Conservation (phyloP, 768 basidiomycete species). For the Amanita phalloides region DNA sequence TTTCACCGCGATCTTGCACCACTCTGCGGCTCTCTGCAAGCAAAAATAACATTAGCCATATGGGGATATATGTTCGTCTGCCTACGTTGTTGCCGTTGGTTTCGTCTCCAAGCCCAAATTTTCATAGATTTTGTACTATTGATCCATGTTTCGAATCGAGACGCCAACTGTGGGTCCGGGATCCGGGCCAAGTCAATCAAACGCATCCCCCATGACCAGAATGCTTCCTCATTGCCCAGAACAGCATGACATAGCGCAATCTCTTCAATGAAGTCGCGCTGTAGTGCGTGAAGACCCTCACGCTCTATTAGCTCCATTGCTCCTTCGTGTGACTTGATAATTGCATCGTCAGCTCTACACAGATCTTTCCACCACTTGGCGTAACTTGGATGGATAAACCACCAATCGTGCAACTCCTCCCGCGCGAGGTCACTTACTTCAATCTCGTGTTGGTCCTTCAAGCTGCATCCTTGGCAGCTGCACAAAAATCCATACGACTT, state of each 20-base stretch:
- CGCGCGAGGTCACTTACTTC: constrained; percentile 22
- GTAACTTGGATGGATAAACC: constrained; percentile 25
- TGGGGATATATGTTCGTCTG: background rate
- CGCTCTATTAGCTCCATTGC: constrained; percentile 28
- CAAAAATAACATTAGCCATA: background rate
- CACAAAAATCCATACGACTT: constrained; percentile 32
- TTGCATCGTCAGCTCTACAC: constrained; percentile 26
- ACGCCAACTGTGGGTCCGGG: constrained; percentile 16
- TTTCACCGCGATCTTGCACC: background rate
- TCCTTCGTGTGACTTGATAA: constrained; percentile 25
- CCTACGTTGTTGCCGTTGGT: constrained; percentile 15
- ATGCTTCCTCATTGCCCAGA: constrained; percentile 25
- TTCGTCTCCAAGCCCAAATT: constrained; percentile 33
- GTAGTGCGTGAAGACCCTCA: constrained; percentile 31
- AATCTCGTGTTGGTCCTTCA: constrained; percentile 10
- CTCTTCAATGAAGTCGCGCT: constrained; percentile 30
- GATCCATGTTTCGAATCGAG: constrained; percentile 19
- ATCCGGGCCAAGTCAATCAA: constrained; percentile 16
- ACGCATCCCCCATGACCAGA: constrained; percentile 24
- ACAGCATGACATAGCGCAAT: constrained; percentile 30
- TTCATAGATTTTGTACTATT: constrained; percentile 20
- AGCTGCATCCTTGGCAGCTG: constrained; percentile 26
- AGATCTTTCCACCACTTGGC: constrained; percentile 32
- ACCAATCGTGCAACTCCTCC: constrained; percentile 22
- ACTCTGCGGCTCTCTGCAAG: background rate